phyloP scores from a whole-genome alignment of 2,329 filamentous ascomycete species.

The Ramularia endophylla region DNA sequence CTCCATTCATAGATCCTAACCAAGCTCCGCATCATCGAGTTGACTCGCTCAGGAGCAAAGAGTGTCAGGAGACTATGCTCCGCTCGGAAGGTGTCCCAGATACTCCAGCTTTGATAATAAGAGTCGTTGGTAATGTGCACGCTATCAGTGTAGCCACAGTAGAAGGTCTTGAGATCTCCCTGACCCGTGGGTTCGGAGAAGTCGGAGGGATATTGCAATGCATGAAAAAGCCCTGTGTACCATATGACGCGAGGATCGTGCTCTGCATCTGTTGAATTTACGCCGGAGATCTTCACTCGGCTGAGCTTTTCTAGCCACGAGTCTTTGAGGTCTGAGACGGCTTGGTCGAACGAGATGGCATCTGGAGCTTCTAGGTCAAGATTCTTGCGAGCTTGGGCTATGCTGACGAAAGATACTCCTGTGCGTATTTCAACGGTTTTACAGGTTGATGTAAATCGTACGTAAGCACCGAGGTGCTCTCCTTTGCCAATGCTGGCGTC shows the following conservation, averaged over 20 bases:
- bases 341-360: constrained; percentile 33
- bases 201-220: constrained; percentile 44
- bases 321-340: constrained; percentile 36
- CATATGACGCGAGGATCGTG: constrained; percentile 43
- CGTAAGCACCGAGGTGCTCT: constrained; percentile 38
- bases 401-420: constrained; percentile 43
- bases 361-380: constrained; percentile 40
- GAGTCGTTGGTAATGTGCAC: constrained; percentile 39
- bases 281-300: constrained; percentile 39
- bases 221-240: constrained; percentile 44
- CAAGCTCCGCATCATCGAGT: constrained; percentile 44
- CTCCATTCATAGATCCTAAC: constrained; percentile 44
- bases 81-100: constrained; percentile 47
- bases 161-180: constrained; percentile 31
- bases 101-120: constrained; percentile 48
- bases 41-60: constrained; percentile 43
- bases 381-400: constrained; percentile 43
- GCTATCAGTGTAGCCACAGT: constrained; percentile 45
- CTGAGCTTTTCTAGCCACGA: constrained; percentile 44
- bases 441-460: constrained; percentile 31
- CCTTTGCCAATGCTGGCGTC: constrained; percentile 24
- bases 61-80: constrained; percentile 43
- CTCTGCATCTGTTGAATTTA: constrained; percentile 36
- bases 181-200: constrained; percentile 39
- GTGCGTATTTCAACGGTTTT: constrained; percentile 41